Base-by-base conservation (phyloP, 2,329 filamentous ascomycete genomes). In the Fusarium phyllophilum region DNA sequence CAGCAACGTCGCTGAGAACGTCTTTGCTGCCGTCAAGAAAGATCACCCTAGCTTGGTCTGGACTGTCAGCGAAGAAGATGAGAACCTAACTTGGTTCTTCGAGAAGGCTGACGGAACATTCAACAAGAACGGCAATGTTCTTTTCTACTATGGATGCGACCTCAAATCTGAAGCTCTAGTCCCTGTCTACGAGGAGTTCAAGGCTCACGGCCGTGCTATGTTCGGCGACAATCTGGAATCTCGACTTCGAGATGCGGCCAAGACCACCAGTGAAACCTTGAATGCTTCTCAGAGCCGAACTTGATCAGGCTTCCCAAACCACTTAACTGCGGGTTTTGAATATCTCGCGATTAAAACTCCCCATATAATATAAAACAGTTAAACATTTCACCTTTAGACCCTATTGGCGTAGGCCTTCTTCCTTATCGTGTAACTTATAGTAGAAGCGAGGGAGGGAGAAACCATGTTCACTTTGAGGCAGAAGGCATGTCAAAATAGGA, bases 11-110 rank as follows among this genome's bases (percentile, higher is more conserved):
- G 94, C 95, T 36, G 96, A 98, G 82, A 98, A 98, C 79, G 93
- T 98, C 66, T 97, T 98, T 82, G 90, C 93, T 73, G 93, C 93
- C 72, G 93, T 98, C 82, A 97, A 96, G 88, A 97, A 97, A 84
- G 96, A 98, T 80, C 93, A 95, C 82, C 91, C 95, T 62, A 94
- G 93, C 84, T 88, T 98, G 74, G 93, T 94, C 73, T 99, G 95
- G 96, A 97, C 95, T n/a, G 96, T 98, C 69, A 96, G 94, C 85
- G 93, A 95, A 79, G 93, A 97, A 76, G 95, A 98, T 78, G 96
- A 98, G 88, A 98, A 98, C 82, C 87, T 98, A 78, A 95, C 94
- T 17, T 98, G 96, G 96, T 98, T 98, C 87, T 97, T 97, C 77
- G 95, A 97, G 84, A 97, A 97, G 88, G 93, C 96, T 15, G 95